Base-by-base conservation (phyloP, 2,329 filamentous ascomycete species). In the Diaporthe nobilis region DNA sequence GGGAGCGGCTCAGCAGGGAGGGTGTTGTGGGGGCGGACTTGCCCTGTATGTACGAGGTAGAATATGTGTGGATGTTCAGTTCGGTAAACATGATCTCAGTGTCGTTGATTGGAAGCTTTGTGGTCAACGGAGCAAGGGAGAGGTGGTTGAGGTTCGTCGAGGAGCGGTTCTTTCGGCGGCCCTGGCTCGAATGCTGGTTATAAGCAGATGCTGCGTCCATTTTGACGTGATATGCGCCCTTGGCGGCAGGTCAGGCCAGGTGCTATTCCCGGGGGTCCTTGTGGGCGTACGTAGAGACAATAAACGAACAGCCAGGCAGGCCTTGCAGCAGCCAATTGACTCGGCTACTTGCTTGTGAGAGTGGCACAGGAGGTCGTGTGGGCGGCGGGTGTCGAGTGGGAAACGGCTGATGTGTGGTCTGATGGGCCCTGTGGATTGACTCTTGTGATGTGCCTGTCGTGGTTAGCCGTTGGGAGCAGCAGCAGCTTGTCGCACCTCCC, bases 21-120 rank as follows among this genome's bases (percentile, higher is more conserved):
- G 92, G 92, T 3, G 92, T 93, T 2, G 91, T 90, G 7, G 92
- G 92, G 2, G 90, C 90, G 31, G 92, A 92, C 79, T 89, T 90
- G 79, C 88, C 89, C 81, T 92, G 87, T 22, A 92, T 86, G 79
- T 93, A 92, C 25, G 90, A 92, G 28, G 85, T 81, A 73, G 84
- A 85, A 78, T 85, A 81, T 28, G 53, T 71, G 25, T 68, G 71
- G 53, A 70, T 44, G 25, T 68, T 60, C 15, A 81, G 76, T 55
- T 82, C 81, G 72, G 88, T 85, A 77, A 82, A 81, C 44, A 87
- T 80, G 78, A 87, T 85, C 70, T 90, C 88, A 74, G 85, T 83
- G 80, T 92, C 90, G 76, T 87, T 85, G 75, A 92, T 84, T 57
- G 91, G 91, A 12, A 93, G 86, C 81, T 89, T 90, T 71, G 89